Conservation (phyloP, 768 basidiomycete species). For the Phanerochaete sordida region DNA sequence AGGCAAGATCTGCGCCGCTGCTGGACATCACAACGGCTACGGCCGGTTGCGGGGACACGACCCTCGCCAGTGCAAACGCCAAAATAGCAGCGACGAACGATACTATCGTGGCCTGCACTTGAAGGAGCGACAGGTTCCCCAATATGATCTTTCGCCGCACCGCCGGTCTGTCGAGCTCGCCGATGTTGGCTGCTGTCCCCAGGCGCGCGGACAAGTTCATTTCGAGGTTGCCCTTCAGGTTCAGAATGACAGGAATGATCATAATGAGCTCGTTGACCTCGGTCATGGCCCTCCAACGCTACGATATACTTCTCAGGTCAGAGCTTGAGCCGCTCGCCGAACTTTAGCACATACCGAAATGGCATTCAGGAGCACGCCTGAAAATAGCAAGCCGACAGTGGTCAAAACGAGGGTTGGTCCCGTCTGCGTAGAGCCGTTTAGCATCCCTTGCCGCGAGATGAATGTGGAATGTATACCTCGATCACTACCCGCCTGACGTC, state of each 20-base stretch:
- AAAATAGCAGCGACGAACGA: constrained; percentile 83
- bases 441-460: too few relatives aligned
- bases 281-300: constrained; percentile 89
- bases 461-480: constrained; percentile 67
- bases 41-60: constrained; percentile 43
- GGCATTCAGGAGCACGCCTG: constrained; percentile 84
- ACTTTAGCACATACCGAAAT: constrained; percentile 77
- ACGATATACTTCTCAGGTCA: background rate
- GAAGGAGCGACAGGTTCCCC: constrained; percentile 83
- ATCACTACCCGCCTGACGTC: constrained; percentile 62
- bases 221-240: constrained; percentile 97
- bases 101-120: constrained; percentile 90
- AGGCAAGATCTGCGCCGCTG: background rate
- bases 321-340: too few relatives aligned
- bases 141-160: constrained; percentile 62
- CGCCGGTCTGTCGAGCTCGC: constrained; percentile 75
- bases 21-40: background rate
- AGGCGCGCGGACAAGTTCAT: constrained; percentile 97
- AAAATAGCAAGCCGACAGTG: constrained; percentile 80
- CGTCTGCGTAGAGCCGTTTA: constrained; percentile 50
- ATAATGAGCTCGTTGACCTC: constrained; percentile 94
- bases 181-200: constrained; percentile 93
- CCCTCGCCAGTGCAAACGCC: constrained; percentile 66
- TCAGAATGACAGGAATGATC: constrained; percentile 90
- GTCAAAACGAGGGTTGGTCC: constrained; percentile 85